Evolutionary conservation across 768 basidiomycete species (phyloP).

Genomic region (Leccinum obscurum): DNA sequence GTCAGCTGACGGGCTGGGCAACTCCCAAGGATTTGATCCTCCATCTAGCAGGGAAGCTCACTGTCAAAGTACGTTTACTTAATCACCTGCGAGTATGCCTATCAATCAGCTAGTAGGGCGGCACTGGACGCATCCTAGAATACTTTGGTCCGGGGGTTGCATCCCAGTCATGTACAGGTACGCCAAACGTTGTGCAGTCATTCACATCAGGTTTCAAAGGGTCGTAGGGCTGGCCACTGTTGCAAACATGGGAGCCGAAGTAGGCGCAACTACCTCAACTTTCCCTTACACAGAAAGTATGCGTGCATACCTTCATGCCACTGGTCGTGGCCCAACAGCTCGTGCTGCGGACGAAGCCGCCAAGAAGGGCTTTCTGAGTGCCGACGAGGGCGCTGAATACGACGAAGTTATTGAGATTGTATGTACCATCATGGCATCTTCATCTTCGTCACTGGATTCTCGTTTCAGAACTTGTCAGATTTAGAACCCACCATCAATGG

Average conservation of each 20-base stretch:
- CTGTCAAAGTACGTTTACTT: slow-evolving; percentile 69
- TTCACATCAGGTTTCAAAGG: slow-evolving; percentile 1
- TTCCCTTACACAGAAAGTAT: slow-evolving; percentile 95
- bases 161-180: slow-evolving; percentile 90
- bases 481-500: slow-evolving; percentile 94
- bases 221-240: slow-evolving; percentile 83
- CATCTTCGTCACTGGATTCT: not conserved
- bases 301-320: slow-evolving; percentile 87
- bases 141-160: slow-evolving; percentile 95
- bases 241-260: slow-evolving; percentile 99
- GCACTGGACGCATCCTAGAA: slow-evolving; percentile 93
- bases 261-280: slow-evolving; percentile 98
- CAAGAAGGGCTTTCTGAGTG: slow-evolving; percentile 67
- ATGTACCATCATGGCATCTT: slow-evolving; percentile 27
- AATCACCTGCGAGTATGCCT: not conserved
- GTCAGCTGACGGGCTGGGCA: slow-evolving; percentile 85
- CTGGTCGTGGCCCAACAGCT: slow-evolving; percentile 84
- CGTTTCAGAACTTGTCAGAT: slow-evolving; percentile 73
- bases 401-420: slow-evolving; percentile 95
- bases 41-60: slow-evolving; percentile 90
- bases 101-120: slow-evolving; percentile 57
- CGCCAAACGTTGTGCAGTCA: slow-evolving; percentile 6
- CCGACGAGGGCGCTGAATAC: slow-evolving; percentile 89
- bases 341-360: slow-evolving; percentile 85
- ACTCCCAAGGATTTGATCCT: slow-evolving; percentile 97